Base-by-base conservation (phyloP, 192 early-diverging fungal genomes). In the Backusella luteola region DNA sequence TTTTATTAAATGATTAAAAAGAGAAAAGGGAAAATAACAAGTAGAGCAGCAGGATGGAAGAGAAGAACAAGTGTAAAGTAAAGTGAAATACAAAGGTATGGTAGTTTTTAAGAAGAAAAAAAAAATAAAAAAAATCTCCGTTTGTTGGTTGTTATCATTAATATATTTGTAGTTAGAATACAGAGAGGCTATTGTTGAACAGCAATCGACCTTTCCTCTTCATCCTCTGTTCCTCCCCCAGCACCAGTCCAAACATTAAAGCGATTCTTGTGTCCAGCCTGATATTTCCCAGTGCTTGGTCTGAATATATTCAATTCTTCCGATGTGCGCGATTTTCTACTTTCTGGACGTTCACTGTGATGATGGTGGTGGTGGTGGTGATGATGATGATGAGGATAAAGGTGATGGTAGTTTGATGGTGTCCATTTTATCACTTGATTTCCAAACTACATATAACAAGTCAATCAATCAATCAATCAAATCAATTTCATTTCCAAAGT, bases 381-480 rank as follows among this genome's bases (percentile, higher is more conserved):
- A 49, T 4, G 46, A 7, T 49, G 15, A 14, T 44, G 46, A 7
- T 49, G 46, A 49, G 15, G 15, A 17, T 44, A 44, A 19, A 49
- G 19, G 6, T 63, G 56, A 29, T 63, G 26, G 3, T 63, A 2
- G 23, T 63, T 29, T 3, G 26, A 63, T 29, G 70, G 70, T 14
- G 70, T 29, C 70, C 70, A 71, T 71, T 71, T 71, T 26, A 71
- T 32, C 39, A 71, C 23, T 71, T 71, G 70, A 34, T 26, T 71
- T 49, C 70, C 70, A 71, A 46, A 71, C 15, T 71, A 63, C 0
- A 59, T 17, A 26, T 63, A 63, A 15, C 21, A 23, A 21, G n/a
- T 44, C 1, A 49, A 49, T 49, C 19, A 11, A 42, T 15, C 41
- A 9, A 42, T 1, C 19, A 11, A 42, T 15, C 41, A 9, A 15